Evolutionary conservation across 2,329 filamentous ascomycete genomes (phyloP), one percentile per base, ranked within the genome.

Genomic region (Trichoderma hamatum): DNA sequence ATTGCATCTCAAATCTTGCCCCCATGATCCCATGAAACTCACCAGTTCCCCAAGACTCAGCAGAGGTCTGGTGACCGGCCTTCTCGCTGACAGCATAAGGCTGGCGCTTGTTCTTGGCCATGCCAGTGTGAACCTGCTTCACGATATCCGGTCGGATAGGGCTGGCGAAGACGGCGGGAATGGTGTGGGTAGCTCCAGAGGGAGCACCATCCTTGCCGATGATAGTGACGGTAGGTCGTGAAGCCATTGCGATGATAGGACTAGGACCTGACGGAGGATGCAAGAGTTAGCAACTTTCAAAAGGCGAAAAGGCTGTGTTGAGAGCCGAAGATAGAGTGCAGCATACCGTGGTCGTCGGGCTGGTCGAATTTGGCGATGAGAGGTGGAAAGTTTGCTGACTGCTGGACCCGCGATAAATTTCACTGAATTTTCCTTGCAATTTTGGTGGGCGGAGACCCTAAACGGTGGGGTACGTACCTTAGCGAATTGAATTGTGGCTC

Each of bases 61-160:
- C 96, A 85, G 93, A 97, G 83, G 96, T 99, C 89, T 99, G 96
- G 88, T 99, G 96, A 88, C 96, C 96, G 82, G 96, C 96, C 92
- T 99, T 99, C 92, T 98, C 95, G 91, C 94, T 97, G 89, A 99
- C 96, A 81, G 96, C 90, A 85, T 99, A 99, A 78, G 96, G 94
- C 81, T 99, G 96, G 84, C 96, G 92, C 91, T 97, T 97, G 91
- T 99, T 99, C 93, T 99, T 99, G 83, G 95, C 95, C 89, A 99
- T 96, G 81, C 96, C 96, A 80, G 93, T 97, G 91, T 99, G 96
- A 80, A 98, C 92, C 84, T 94, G 92, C 90, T 98, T 95, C 82
- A 99, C 96, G 83, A 99, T 97, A 86, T 99, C 96, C 80, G 94
- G 92, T 84, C 96, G 95, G 89, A 99, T 98, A 78, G 96, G 96